phyloP scores from a whole-genome alignment of 805 yeast species.

The Candida ulmi region DNA sequence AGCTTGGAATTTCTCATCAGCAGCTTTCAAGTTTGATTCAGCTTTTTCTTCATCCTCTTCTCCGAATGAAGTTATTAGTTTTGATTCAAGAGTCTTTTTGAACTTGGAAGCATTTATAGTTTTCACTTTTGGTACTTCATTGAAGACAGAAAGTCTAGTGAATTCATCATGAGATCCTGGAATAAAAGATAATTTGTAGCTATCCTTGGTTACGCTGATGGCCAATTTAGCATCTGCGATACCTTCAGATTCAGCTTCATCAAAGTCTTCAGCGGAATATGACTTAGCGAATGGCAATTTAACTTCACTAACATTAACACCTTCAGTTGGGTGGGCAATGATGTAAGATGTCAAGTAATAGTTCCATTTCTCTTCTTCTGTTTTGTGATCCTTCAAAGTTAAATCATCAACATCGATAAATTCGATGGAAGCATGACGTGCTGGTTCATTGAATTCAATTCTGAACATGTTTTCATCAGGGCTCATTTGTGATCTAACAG shows the following conservation, averaged over 20 bases:
- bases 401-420: constrained; percentile 85
- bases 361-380: constrained; percentile 81
- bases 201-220: constrained; percentile 72
- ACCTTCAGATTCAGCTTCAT: constrained; percentile 53
- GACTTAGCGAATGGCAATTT: constrained; percentile 73
- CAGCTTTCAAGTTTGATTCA: background rate
- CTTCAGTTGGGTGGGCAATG: constrained; percentile 97
- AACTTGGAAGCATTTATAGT: constrained; percentile 28
- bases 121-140: constrained; percentile 27
- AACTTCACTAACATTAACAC: constrained; percentile 73
- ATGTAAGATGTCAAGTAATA: constrained; percentile 90
- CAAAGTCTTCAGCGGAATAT: constrained; percentile 34
- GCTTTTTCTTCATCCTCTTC: constrained; percentile 28
- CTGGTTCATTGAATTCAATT: constrained; percentile 57
- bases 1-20: constrained; percentile 18
- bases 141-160: constrained; percentile 51
- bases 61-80: constrained; percentile 1
- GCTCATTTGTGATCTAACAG: constrained; percentile 75
- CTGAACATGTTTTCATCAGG: constrained; percentile 91
- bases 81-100: constrained; percentile 35
- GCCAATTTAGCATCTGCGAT: constrained; percentile 62
- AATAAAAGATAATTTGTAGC: constrained; percentile 79
- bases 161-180: constrained; percentile 75
- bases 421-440: constrained; percentile 58
- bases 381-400: constrained; percentile 66